Evolutionary conservation across 768 basidiomycete genomes (phyloP), one percentile per base, ranked within the genome.

Genomic region (Tulasnella sp.): DNA sequence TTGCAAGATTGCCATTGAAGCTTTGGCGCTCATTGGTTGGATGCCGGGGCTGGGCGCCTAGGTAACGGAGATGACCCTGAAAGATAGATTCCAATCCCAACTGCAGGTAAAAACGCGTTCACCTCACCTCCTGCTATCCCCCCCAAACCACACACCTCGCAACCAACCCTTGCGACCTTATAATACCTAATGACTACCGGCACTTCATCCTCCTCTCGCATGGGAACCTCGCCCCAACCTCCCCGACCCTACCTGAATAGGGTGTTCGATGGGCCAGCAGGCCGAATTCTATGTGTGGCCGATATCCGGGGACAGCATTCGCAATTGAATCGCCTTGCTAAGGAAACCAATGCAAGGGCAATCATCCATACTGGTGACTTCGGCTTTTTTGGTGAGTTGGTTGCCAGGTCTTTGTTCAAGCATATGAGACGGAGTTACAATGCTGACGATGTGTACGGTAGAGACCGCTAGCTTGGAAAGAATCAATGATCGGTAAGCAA

Each of bases 341-440:
- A 84, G 48, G 91, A 96, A 65, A 83, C 82, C 60, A 86, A 88
- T 68, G 96, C 93, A 23, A 81, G 85, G 61, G 95, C 93, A 17
- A 85, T 97, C 70, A 88, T 99, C 61, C 95, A 98, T 70, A 95
- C 94, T 0, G 96, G 96, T 55, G 96, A 99, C 75, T 98, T 98
- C 82, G 96, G 96, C 61, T 96, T 99, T 75, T 96, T 95, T 72
- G 91, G 89, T 85, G 65, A 63, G 78, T 71, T 24, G 13, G 56
- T 64, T 58, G 34, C 34, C 30, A 23, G 7, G 13, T 54, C 59
- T 26, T 62, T 52, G 17, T 13, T 49, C 47, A 17, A 51, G 5
- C 30, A 42, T 30, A 48, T 2, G 50, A 60, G 61, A 67, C 51
- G 67, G 65, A 65, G 58, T 64, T 64, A 8, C 60, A n/a, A 53